Conservation (phyloP, 495 filamentous ascomycete genomes). For the Penicillium longicatenatum region DNA sequence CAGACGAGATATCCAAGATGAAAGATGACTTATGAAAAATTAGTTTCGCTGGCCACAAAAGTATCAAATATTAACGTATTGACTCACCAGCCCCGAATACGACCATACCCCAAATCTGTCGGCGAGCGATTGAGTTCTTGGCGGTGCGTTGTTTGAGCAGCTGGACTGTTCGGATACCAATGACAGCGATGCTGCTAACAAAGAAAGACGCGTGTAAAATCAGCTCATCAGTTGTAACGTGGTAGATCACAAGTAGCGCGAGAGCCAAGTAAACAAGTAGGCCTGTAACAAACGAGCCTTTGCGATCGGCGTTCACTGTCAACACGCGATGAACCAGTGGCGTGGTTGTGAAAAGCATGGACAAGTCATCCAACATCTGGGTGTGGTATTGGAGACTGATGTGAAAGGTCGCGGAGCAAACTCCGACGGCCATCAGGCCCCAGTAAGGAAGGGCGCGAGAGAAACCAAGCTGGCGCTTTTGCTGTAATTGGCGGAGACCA, state of each 20-base stretch:
- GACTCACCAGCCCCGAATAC: conserved; percentile 23
- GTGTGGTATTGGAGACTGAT: conserved; percentile 53
- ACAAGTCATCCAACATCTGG: conserved; percentile 57
- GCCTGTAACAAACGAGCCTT: conserved; percentile 28
- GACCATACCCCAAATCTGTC: conserved; percentile 18
- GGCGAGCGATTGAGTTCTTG: conserved; percentile 9
- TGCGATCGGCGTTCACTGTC: conserved; percentile 39
- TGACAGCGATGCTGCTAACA: conserved; percentile 17
- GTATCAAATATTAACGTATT: conserved; percentile 5
- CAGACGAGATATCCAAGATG: conserved; percentile 26
- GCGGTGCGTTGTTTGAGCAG: conserved; percentile 22
- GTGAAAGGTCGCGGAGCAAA: conserved; percentile 56
- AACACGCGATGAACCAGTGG: conserved; percentile 54
- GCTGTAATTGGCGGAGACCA: conserved; percentile 33
- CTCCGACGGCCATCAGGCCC: conserved; percentile 56
- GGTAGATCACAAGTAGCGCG: conserved; percentile 42
- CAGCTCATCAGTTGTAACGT: conserved; percentile 46
- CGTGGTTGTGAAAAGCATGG: conserved; percentile 58
- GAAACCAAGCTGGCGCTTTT: conserved; percentile 16
- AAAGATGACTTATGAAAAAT: conserved; percentile 25
- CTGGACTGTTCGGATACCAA: conserved; percentile 37
- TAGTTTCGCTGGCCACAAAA: conserved; percentile 6
- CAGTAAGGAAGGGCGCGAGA: conserved; percentile 45
- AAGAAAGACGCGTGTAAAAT: conserved; percentile 22
- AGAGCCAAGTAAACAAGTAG: conserved; percentile 32